Percentiles rank a stretch among this genome's conserved stretches.
Evolutionary conservation across 2,329 filamentous ascomycete species (phyloP).

Genomic region (Aspergillus carbonarius): DNA sequence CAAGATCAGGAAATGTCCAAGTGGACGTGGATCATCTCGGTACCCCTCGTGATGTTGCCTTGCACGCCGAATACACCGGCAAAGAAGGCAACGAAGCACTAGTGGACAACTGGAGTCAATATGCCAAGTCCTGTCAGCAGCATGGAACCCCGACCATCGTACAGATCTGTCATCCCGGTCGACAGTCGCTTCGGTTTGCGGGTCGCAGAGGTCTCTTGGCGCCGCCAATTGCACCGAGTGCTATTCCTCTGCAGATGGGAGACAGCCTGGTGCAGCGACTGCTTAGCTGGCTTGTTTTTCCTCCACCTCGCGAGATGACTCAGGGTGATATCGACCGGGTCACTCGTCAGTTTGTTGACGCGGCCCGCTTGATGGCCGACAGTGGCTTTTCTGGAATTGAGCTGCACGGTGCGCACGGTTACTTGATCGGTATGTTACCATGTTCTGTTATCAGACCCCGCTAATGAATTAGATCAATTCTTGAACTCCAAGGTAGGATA

Average conservation of each 20-base stretch:
- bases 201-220: constrained; percentile 37
- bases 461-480: constrained; percentile 33
- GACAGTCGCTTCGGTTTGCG: constrained; percentile 44
- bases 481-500: constrained; percentile 35
- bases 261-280: constrained; percentile 38
- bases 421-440: constrained; percentile 45
- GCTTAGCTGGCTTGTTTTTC: constrained; percentile 33
- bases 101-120: constrained; percentile 28
- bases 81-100: constrained; percentile 17
- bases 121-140: constrained; percentile 33
- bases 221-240: constrained; percentile 38
- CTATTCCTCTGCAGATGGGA: constrained; percentile 42
- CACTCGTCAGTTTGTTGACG: constrained; percentile 53
- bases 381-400: constrained; percentile 56
- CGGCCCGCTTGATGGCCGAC: constrained; percentile 51
- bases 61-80: constrained; percentile 27
- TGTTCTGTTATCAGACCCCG: background rate
- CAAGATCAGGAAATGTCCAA: constrained; percentile 39
- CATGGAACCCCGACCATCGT: constrained; percentile 45
- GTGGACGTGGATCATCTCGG: constrained; percentile 46
- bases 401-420: constrained; percentile 55
- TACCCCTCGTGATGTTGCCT: constrained; percentile 29
- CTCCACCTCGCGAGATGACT: constrained; percentile 59
- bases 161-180: constrained; percentile 47
- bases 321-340: constrained; percentile 54